Conservation (phyloP, 441 rosid genomes). For the Adansonia gregorii region DNA sequence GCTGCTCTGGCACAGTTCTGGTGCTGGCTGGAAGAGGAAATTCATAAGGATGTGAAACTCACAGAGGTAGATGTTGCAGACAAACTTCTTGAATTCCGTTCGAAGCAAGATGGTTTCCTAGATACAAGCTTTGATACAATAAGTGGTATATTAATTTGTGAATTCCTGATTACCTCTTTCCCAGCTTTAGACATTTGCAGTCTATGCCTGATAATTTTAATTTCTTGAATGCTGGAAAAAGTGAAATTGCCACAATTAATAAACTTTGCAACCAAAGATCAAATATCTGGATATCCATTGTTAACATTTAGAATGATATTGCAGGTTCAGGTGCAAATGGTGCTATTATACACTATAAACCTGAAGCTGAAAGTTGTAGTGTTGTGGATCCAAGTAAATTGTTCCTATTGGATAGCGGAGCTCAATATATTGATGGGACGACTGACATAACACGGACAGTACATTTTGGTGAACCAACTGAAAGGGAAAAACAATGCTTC, state of each 20-base stretch:
- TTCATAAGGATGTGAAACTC: constrained; percentile 56
- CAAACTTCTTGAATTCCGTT: constrained; percentile 85
- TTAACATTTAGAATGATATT: constrained; percentile 30
- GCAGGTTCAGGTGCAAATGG: constrained; percentile 97
- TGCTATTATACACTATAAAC: constrained; percentile 92
- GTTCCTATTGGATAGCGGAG: constrained; percentile 92
- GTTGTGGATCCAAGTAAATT: constrained; percentile 71
- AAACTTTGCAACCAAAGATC: background rate
- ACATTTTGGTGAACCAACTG: constrained; percentile 83
- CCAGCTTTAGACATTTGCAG: background rate
- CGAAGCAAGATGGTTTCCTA: constrained; percentile 77
- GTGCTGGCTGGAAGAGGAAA: constrained; percentile 92
- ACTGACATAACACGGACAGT: constrained; percentile 97
- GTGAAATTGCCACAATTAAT: background rate
- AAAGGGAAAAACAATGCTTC: constrained; percentile 87
- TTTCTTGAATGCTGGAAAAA: constrained; percentile 7
- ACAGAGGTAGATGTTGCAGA: constrained; percentile 93
- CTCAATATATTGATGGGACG: constrained; percentile 95
- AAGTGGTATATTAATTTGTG: constrained; percentile 62
- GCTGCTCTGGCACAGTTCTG: constrained; percentile 92
- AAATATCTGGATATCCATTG: constrained; percentile 9
- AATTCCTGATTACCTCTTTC: constrained; percentile 28
- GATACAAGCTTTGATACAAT: constrained; percentile 98
- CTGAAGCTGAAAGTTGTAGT: constrained; percentile 86
- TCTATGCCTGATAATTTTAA: background rate